Conservation (phyloP, 225 moss, liverwort and hornwort genomes). For the Physcomitrium patens region DNA sequence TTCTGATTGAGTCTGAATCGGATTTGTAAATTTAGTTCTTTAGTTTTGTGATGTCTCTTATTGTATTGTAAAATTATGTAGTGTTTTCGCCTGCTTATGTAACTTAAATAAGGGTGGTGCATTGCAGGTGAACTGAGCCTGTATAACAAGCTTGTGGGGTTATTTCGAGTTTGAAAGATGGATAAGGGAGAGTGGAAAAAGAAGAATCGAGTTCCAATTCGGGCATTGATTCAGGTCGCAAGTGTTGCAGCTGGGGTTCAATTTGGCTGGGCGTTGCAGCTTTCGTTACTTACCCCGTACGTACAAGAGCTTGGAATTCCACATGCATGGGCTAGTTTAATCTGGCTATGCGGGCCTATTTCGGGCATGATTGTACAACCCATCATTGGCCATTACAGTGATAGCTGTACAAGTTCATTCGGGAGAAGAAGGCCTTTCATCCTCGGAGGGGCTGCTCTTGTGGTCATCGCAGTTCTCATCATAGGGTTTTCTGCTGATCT, state of each 20-base stretch:
- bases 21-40: not conserved
- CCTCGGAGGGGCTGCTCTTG: constrained; percentile 51
- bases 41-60: too few species aligned
- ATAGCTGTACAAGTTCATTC: constrained; percentile 57
- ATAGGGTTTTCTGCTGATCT: constrained; percentile 72
- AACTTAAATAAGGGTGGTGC: not conserved
- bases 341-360: constrained; percentile 82
- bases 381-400: constrained; percentile 72
- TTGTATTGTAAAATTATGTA: not conserved
- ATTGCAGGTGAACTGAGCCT: not conserved
- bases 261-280: constrained; percentile 54
- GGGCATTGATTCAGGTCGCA: constrained; percentile 44
- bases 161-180: constrained; percentile 2
- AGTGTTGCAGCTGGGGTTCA: constrained; percentile 53
- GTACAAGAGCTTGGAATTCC: constrained; percentile 85
- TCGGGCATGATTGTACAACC: constrained; percentile 86
- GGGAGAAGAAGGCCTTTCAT: constrained; percentile 75
- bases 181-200: constrained; percentile 29
- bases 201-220: constrained; percentile 39
- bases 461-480: constrained; percentile 51
- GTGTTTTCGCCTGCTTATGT: not conserved
- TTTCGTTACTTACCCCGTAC: constrained; percentile 52
- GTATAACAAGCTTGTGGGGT: not conserved
- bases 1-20: not conserved
- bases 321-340: constrained; percentile 77